phyloP scores from a whole-genome alignment of 352 stramenopile genomes.

The Pythium pyrilobum region DNA sequence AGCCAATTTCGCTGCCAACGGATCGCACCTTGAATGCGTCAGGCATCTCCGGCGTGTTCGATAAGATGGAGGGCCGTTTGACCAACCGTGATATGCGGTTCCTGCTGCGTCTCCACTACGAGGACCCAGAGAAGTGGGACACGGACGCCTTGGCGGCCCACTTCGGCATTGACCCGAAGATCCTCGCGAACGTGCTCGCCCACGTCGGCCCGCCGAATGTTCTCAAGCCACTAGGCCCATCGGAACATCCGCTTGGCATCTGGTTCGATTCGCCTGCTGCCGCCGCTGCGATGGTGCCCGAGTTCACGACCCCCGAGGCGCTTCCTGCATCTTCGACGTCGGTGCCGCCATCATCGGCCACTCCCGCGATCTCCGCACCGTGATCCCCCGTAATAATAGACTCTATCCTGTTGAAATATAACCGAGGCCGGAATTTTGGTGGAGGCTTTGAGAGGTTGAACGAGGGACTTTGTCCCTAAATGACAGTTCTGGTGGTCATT shows the following conservation, averaged over 20 bases:
- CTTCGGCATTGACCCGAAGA: slow-evolving; percentile 33
- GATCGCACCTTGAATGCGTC: slow-evolving; percentile 38
- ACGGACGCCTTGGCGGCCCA: slow-evolving; percentile 38
- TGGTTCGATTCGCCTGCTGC: slow-evolving; percentile 32
- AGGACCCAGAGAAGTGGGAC: slow-evolving; percentile 47
- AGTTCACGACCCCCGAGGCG: background rate
- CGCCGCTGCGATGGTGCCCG: slow-evolving; percentile 10
- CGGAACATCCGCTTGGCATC: slow-evolving; percentile 52
- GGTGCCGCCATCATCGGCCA: background rate
- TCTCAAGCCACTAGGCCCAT: slow-evolving; percentile 36
- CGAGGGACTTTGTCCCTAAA: slow-evolving; percentile 4
- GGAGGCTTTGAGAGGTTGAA: background rate
- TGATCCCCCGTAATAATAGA: slow-evolving; percentile 20
- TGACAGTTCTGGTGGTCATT: slow-evolving; percentile 20
- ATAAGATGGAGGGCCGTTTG: slow-evolving; percentile 40
- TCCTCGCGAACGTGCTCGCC: slow-evolving; percentile 32
- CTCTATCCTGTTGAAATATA: slow-evolving; percentile 8
- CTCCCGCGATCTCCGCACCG: background rate
- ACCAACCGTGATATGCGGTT: slow-evolving; percentile 48
- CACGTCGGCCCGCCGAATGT: slow-evolving; percentile 52
- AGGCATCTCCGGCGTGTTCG: slow-evolving; percentile 28
- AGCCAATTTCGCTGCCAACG: slow-evolving; percentile 36
- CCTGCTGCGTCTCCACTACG: slow-evolving; percentile 60
- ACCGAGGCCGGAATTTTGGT: background rate
- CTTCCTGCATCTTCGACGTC: slow-evolving; percentile 7